Percentiles rank a stretch among this genome's conserved stretches.
These are phyloP conservation scores for Ceratocystiopsis brevicomis DNA, from an alignment of 2,329 filamentous ascomycete genomes.

Conservation along the genomic window DNA sequence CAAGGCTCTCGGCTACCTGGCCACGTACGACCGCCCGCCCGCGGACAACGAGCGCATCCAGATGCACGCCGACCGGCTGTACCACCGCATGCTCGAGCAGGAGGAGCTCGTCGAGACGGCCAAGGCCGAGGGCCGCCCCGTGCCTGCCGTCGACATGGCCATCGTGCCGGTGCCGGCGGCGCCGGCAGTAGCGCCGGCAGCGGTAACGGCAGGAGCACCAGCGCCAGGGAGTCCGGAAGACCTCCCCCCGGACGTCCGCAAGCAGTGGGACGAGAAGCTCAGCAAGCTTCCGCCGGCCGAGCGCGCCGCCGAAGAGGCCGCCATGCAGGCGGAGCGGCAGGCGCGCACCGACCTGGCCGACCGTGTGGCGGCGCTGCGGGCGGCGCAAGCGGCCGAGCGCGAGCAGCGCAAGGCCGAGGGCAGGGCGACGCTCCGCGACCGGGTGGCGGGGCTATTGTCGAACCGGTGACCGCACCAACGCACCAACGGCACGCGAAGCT, in stretches of 20 bases:
- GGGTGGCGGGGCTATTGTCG: slow-evolving; percentile 16
- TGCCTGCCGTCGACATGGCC: slow-evolving; percentile 20
- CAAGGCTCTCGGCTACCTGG: slow-evolving; percentile 74
- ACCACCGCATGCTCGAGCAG: slow-evolving; percentile 69
- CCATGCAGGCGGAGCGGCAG: slow-evolving; percentile 42
- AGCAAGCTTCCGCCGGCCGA: slow-evolving; percentile 39
- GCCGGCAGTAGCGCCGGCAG: slow-evolving; percentile 5
- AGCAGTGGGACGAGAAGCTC: slow-evolving; percentile 33
- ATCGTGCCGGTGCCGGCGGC: slow-evolving; percentile 25
- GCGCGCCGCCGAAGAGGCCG: slow-evolving; percentile 41
- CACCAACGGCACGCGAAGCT: too few relatives aligned
- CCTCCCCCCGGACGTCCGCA: slow-evolving; percentile 29
- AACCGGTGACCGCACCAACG: neutral
- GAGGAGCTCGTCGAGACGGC: slow-evolving; percentile 57
- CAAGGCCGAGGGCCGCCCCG: slow-evolving; percentile 37
- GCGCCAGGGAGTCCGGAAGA: slow-evolving; percentile 7
- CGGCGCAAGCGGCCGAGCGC: slow-evolving; percentile 34
- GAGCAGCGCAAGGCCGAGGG: slow-evolving; percentile 38
- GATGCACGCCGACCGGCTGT: slow-evolving; percentile 85
- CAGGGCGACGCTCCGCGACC: slow-evolving; percentile 25
- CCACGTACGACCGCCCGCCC: slow-evolving; percentile 41
- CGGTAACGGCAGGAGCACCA: slow-evolving; percentile 1
- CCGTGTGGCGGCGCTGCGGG: slow-evolving; percentile 34
- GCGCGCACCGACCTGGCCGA: slow-evolving; percentile 40
- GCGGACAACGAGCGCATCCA: slow-evolving; percentile 75